These are phyloP conservation scores for Delonix regia DNA, from an alignment of 306 rosid genomes.

Conservation along the genomic window DNA sequence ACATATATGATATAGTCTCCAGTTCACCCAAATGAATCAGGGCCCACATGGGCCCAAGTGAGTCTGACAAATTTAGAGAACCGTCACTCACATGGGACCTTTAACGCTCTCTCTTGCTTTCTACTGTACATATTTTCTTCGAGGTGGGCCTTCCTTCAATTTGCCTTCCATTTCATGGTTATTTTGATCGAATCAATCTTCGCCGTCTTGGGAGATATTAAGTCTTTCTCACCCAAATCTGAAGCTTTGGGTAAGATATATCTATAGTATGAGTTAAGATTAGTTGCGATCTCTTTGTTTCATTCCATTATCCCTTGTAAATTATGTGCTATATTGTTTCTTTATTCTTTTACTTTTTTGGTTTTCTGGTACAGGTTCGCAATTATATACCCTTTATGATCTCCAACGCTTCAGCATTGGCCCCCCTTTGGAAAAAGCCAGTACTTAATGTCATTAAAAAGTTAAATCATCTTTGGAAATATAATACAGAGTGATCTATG, in stretches of 20 bases:
- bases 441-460: slow-evolving; percentile 32
- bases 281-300: too few relatives aligned
- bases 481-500: slow-evolving; percentile 24
- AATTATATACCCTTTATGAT: neutral
- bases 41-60: neutral
- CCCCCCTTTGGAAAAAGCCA: slow-evolving; percentile 11
- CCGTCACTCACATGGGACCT: neutral
- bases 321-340: neutral
- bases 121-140: too few relatives aligned
- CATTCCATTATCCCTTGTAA: neutral
- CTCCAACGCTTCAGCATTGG: slow-evolving; percentile 17
- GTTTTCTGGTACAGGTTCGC: neutral
- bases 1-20: neutral
- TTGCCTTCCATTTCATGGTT: neutral
- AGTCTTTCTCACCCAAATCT: neutral
- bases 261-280: neutral
- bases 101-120: neutral
- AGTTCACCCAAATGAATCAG: neutral
- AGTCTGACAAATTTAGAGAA: neutral
- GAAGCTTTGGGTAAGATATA: too few relatives aligned
- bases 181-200: neutral
- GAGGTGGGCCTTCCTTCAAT: neutral
- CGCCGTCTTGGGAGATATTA: neutral
- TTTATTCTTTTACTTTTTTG: too few relatives aligned
- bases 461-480: slow-evolving; percentile 32